A percentile compares a stretch with the other conserved stretches of the same genome.
phyloP scores from a whole-genome alignment of 2,329 filamentous ascomycete species.

The Colletotrichum chrysophilum region DNA sequence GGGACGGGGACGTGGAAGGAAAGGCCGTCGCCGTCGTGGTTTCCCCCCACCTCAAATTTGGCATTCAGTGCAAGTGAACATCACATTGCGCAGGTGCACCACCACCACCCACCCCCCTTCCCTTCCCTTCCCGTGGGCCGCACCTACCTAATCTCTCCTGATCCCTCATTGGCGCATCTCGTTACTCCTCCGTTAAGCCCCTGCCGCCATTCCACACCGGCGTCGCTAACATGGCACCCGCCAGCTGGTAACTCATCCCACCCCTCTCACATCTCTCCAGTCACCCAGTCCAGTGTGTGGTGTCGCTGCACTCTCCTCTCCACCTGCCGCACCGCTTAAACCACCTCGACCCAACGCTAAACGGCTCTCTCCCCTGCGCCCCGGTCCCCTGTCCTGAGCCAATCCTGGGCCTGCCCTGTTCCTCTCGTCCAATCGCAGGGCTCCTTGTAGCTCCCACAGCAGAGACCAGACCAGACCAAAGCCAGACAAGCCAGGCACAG shows the following conservation, averaged over 20 bases:
- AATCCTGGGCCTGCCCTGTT: background rate
- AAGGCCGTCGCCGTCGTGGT: background rate
- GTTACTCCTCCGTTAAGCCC: background rate
- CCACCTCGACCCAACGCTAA: background rate
- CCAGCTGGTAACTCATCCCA: background rate
- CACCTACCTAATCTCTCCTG: background rate
- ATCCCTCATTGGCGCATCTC: background rate
- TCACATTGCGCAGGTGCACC: background rate
- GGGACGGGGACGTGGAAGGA: background rate
- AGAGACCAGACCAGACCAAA: conserved; percentile 1
- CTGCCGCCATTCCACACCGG: background rate
- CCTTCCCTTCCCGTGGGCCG: background rate
- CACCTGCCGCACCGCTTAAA: background rate
- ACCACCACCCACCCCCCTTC: background rate
- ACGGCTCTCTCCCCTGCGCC: background rate
- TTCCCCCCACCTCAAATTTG: conserved; percentile 1
- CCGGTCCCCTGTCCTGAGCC: background rate
- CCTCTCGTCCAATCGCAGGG: background rate
- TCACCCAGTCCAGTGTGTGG: background rate
- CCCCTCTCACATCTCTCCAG: background rate
- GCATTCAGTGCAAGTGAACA: background rate
- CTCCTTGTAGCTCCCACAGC: conserved; percentile 7
- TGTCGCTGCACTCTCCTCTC: background rate
- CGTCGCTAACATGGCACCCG: background rate
- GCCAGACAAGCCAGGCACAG: conserved; percentile 7